Evolutionary conservation across 129 eudicot species (phyloP).

Genomic region (Arctium minus): DNA sequence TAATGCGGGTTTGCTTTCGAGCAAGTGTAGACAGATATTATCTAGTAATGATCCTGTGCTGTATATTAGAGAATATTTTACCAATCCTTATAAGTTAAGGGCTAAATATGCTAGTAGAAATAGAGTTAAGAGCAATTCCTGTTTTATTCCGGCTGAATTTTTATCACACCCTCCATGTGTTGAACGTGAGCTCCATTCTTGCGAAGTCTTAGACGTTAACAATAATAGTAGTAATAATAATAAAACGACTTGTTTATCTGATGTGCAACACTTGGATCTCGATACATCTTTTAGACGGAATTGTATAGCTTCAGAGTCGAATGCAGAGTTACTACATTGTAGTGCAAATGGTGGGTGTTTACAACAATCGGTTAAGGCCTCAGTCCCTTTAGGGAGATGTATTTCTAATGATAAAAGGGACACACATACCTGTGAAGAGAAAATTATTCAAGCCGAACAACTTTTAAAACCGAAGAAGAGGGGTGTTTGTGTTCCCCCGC

Average conservation of each 20-base stretch:
- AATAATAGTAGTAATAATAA: background rate
- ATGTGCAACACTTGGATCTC: background rate
- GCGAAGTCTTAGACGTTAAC: constrained; percentile 17
- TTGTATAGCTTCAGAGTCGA: constrained; percentile 27
- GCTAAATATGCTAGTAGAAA: constrained; percentile 23
- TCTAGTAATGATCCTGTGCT: constrained; percentile 54
- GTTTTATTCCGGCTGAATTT: constrained; percentile 4
- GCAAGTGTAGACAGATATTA: constrained; percentile 52
- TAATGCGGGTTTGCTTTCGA: constrained; percentile 39
- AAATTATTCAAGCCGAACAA: constrained; percentile 5
- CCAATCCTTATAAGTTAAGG: background rate
- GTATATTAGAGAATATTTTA: constrained; percentile 30
- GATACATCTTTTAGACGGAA: constrained; percentile 2
- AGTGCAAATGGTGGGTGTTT: constrained; percentile 6
- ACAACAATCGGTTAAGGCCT: constrained; percentile 15
- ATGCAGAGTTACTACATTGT: constrained; percentile 18
- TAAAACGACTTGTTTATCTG: background rate
- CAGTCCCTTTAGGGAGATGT: constrained; percentile 20
- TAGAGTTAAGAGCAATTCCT: constrained; percentile 20
- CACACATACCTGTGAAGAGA: constrained; percentile 10
- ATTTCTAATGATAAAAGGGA: constrained; percentile 16
- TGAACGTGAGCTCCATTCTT: background rate
- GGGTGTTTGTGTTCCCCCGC: constrained; percentile 48
- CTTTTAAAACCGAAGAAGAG: constrained; percentile 22
- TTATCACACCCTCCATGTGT: background rate